These are phyloP conservation scores for Tuber calosporum DNA, from an alignment of 495 filamentous ascomycete genomes.

Conservation along the genomic window DNA sequence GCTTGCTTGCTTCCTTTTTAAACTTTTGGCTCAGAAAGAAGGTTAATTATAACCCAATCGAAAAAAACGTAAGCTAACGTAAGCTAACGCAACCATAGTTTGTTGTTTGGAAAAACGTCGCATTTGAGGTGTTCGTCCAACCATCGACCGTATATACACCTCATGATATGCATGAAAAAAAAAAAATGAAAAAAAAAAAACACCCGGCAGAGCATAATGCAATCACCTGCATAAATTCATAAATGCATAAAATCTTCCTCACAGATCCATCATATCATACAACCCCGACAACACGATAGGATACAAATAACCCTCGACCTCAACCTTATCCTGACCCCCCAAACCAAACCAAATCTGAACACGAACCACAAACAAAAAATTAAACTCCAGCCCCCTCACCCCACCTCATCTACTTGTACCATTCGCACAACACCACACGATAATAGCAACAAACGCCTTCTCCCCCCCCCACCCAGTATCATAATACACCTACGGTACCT, in stretches of 20 bases:
- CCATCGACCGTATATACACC: not conserved
- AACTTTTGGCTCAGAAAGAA: no score
- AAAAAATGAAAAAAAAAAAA: no score
- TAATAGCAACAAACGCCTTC: not conserved
- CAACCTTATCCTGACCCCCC: no score
- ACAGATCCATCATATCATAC: not conserved
- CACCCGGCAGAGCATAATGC: no score
- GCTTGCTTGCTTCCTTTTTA: no score
- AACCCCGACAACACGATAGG: not conserved
- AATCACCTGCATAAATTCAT: not conserved
- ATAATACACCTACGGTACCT: no score
- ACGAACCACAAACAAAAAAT: not conserved
- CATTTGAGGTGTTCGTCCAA: not conserved
- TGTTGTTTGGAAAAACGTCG: not conserved
- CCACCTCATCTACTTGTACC: no score
- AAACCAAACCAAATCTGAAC: no score
- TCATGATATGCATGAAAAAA: not conserved
- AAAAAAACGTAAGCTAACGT: no score
- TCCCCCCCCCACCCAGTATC: not conserved
- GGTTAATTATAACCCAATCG: no score
- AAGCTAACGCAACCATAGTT: no score
- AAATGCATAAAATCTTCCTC: not conserved
- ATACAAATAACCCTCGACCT: not conserved
- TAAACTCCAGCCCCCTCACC: not conserved
- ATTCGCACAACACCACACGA: not conserved